phyloP scores from a whole-genome alignment of 2,329 filamentous ascomycete genomes.

The Verticillium zaregamsianum region DNA sequence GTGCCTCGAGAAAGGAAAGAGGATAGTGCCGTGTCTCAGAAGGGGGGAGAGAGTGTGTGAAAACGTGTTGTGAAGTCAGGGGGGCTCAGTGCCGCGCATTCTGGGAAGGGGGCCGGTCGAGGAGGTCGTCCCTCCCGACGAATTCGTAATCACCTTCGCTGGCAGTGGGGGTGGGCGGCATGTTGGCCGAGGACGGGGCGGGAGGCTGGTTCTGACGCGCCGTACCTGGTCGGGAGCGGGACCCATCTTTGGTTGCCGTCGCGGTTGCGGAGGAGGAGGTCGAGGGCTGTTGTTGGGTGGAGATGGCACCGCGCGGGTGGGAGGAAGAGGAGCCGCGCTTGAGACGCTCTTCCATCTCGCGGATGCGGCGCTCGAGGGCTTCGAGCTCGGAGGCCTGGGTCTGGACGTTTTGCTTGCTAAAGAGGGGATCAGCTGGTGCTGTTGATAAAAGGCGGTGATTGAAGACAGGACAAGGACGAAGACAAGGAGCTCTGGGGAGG shows the following conservation, averaged over 20 bases:
- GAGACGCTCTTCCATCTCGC: constrained; percentile 79
- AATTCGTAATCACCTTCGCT: constrained; percentile 57
- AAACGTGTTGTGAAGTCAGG: constrained; percentile 1
- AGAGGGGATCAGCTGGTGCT: background rate
- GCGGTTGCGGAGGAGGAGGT: constrained; percentile 5
- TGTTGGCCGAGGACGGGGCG: constrained; percentile 49
- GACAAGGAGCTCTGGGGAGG: background rate
- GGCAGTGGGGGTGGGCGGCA: constrained; percentile 57
- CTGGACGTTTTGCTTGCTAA: constrained; percentile 74
- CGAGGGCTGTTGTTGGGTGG: constrained; percentile 5
- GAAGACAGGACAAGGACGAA: background rate
- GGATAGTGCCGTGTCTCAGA: background rate
- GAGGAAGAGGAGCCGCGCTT: constrained; percentile 26
- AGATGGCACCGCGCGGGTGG: constrained; percentile 15
- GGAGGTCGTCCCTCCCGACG: constrained; percentile 16
- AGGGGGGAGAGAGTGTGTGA: background rate
- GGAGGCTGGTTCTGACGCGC: constrained; percentile 44
- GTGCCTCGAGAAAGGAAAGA: background rate
- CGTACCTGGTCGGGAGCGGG: constrained; percentile 49
- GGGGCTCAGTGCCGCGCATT: constrained; percentile 1
- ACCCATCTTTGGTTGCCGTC: constrained; percentile 20
- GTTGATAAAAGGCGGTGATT: background rate
- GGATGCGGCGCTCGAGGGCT: constrained; percentile 76
- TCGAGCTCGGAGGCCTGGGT: constrained; percentile 77
- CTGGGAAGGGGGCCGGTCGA: constrained; percentile 7